These are phyloP conservation scores for Gossypium bickii DNA, from an alignment of 345 rosid genomes.

Conservation along the genomic window DNA sequence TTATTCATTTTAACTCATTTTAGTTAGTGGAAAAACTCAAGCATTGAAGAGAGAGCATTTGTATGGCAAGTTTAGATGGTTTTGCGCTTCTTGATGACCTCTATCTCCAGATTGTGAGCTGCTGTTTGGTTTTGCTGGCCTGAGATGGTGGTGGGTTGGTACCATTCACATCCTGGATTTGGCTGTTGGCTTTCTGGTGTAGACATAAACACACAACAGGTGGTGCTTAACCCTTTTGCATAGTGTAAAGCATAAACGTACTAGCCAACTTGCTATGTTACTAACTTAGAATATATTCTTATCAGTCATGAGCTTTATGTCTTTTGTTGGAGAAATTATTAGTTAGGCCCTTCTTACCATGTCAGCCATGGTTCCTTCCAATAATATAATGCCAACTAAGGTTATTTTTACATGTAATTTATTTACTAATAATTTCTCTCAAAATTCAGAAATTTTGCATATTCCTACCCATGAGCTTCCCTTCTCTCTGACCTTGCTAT, in stretches of 20 bases:
- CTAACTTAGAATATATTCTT: background rate
- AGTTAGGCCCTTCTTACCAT: too few relatives aligned
- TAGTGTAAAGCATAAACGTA: background rate
- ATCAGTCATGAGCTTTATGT: background rate
- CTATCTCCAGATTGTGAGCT: background rate
- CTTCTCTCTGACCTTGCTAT: too few relatives aligned
- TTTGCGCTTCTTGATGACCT: background rate
- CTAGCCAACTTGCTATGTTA: background rate
- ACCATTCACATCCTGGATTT: conserved; percentile 98
- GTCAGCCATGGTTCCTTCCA: too few relatives aligned
- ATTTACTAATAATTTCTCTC: too few relatives aligned
- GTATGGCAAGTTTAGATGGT: background rate
- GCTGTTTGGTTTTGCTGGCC: conserved; percentile 50
- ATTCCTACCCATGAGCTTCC: too few relatives aligned
- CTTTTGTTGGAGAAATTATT: background rate
- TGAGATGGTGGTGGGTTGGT: conserved; percentile 99
- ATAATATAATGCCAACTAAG: too few relatives aligned
- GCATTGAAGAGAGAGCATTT: background rate
- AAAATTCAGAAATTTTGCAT: too few relatives aligned
- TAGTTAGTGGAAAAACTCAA: background rate
- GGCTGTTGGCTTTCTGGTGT: conserved; percentile 99
- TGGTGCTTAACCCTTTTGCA: conserved; percentile 13
- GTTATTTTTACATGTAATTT: too few relatives aligned
- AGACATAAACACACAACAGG: conserved; percentile 97
- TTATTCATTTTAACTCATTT: background rate